Conservation (phyloP, 352 stramenopile species). For the Globisporangium cederbergense region DNA sequence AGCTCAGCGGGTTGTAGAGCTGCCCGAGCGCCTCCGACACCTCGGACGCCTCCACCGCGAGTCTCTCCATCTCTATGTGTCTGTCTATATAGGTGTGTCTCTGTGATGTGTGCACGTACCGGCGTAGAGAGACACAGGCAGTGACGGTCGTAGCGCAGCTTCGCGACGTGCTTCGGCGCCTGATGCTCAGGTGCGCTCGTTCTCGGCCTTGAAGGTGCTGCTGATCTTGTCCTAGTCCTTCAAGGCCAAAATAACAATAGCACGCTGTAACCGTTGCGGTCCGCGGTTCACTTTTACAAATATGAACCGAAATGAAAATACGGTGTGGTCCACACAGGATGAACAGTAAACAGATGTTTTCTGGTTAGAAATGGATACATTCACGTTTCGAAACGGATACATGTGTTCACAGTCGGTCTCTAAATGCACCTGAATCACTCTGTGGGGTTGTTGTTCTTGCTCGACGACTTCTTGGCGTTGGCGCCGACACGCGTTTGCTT, state of each 20-base stretch:
- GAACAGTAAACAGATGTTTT: background rate
- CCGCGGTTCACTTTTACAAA: background rate
- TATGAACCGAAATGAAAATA: background rate
- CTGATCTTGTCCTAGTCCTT: background rate
- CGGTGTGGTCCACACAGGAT: background rate
- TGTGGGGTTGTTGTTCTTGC: background rate
- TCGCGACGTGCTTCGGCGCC: background rate
- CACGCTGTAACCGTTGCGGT: background rate
- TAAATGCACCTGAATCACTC: background rate
- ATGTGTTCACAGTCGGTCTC: background rate
- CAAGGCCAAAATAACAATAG: background rate
- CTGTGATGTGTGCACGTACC: background rate
- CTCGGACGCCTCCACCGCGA: slow-evolving; percentile 41
- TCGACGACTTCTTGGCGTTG: slow-evolving; percentile 35
- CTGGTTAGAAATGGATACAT: background rate
- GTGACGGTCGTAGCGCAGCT: background rate
- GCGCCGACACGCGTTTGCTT: slow-evolving; percentile 72
- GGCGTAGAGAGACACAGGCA: background rate
- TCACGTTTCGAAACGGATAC: background rate
- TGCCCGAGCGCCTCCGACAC: slow-evolving; percentile 67
- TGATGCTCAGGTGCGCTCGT: background rate
- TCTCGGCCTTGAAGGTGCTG: background rate
- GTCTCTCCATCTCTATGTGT: background rate
- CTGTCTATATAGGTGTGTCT: background rate
- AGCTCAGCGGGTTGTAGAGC: slow-evolving; percentile 68